Percentiles rank a stretch among this genome's conserved stretches.
Conservation (phyloP, 768 basidiomycete species). For the Tylopilus intermedius region DNA sequence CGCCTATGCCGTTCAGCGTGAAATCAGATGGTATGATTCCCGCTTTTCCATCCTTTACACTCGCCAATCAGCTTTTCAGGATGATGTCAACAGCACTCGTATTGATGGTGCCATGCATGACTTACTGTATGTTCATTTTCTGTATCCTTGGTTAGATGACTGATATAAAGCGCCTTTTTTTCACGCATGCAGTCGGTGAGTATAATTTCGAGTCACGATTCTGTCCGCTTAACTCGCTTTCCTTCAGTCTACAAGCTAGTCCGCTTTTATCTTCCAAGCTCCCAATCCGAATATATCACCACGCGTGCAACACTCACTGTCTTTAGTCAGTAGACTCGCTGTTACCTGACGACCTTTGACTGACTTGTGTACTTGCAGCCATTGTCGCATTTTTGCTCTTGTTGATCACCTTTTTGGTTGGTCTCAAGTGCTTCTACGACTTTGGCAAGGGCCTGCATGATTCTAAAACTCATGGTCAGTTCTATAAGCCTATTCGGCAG, state of each 20-base stretch:
- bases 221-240: neutral
- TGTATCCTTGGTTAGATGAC: neutral
- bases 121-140: slow-evolving; percentile 57
- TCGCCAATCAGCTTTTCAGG: slow-evolving; percentile 26
- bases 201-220: neutral
- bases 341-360: neutral
- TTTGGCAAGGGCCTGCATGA: slow-evolving; percentile 74
- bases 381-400: slow-evolving; percentile 72
- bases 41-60: neutral
- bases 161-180: slow-evolving; percentile 1
- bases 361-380: slow-evolving; percentile 38
- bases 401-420: slow-evolving; percentile 69
- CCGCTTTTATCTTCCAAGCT: slow-evolving; percentile 68
- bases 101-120: slow-evolving; percentile 72
- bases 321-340: slow-evolving; percentile 54
- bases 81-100: slow-evolving; percentile 68
- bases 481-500: slow-evolving; percentile 30
- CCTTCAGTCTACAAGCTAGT: slow-evolving; percentile 75
- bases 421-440: slow-evolving; percentile 74
- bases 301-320: slow-evolving; percentile 75
- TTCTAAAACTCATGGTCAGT: slow-evolving; percentile 74
- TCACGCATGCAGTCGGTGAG: slow-evolving; percentile 26
- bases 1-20: slow-evolving; percentile 68
- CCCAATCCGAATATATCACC: slow-evolving; percentile 52
- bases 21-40: slow-evolving; percentile 65